These are phyloP conservation scores for Pseudocercospora ulei DNA, from an alignment of 2,329 filamentous ascomycete species.

Conservation along the genomic window DNA sequence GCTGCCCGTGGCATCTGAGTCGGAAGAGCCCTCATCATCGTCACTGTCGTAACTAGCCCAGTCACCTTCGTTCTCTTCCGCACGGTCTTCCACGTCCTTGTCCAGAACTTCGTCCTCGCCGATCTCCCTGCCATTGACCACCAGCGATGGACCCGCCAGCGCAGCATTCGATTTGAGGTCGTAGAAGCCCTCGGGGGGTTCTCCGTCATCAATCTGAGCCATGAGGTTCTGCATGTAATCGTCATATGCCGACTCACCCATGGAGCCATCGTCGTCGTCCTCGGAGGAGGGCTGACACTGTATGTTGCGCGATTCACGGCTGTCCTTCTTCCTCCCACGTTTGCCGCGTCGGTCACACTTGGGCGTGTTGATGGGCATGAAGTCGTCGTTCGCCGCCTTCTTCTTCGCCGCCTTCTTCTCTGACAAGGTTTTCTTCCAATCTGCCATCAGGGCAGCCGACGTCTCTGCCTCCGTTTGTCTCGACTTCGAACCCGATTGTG, in stretches of 20 bases:
- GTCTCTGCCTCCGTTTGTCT: slow-evolving; percentile 15
- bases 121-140: slow-evolving; percentile 28
- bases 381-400: slow-evolving; percentile 5
- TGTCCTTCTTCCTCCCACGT: slow-evolving; percentile 31
- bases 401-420: slow-evolving; percentile 26
- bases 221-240: slow-evolving; percentile 64
- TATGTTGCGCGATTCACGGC: slow-evolving; percentile 25
- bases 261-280: slow-evolving; percentile 41
- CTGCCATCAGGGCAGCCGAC: slow-evolving; percentile 24
- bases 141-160: slow-evolving; percentile 25
- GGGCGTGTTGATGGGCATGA: slow-evolving; percentile 10
- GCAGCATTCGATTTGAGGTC: slow-evolving; percentile 12
- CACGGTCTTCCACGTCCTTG: slow-evolving; percentile 14
- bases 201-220: slow-evolving; percentile 29
- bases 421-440: slow-evolving; percentile 22
- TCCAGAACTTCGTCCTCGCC: slow-evolving; percentile 28
- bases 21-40: slow-evolving; percentile 30
- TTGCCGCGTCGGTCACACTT: slow-evolving; percentile 25
- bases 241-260: slow-evolving; percentile 38
- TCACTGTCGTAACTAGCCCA: slow-evolving; percentile 22
- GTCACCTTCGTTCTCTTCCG: slow-evolving; percentile 16
- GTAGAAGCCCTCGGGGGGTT: slow-evolving; percentile 11
- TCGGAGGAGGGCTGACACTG: slow-evolving; percentile 33
- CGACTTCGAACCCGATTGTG: slow-evolving; percentile 21
- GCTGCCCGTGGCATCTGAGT: slow-evolving; percentile 36